Evolutionary conservation across 805 yeast species (phyloP).

Genomic region (Saccharomycopsis synnaedendra): DNA sequence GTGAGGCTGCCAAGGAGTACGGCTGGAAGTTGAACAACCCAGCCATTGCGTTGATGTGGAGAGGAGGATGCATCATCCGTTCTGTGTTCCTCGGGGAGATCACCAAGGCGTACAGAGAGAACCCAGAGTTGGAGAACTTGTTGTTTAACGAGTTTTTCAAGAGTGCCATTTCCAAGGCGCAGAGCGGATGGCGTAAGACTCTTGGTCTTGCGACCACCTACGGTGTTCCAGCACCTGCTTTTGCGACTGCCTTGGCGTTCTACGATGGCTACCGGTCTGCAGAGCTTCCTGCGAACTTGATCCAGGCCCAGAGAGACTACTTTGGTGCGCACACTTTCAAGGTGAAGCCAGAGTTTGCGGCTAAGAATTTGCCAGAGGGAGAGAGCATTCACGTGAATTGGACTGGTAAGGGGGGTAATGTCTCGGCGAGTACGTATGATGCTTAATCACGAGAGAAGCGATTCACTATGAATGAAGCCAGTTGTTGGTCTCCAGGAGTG

Average conservation of each 20-base stretch:
- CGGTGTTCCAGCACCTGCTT: conserved; percentile 98
- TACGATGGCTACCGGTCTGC: conserved; percentile 98
- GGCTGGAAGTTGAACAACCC: conserved; percentile 97
- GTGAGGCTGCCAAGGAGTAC: conserved; percentile 96
- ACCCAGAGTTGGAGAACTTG: conserved; percentile 90
- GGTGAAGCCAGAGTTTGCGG: conserved; percentile 80
- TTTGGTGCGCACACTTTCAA: conserved; percentile 99
- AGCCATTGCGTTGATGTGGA: conserved; percentile 98
- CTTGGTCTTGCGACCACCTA: conserved; percentile 63
- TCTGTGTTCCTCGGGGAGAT: conserved; percentile 96
- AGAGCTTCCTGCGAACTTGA: conserved; percentile 90
- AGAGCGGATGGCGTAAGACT: conserved; percentile 89
- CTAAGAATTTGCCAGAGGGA: conserved; percentile 65
- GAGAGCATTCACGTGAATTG: conserved; percentile 92
- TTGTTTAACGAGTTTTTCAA: conserved; percentile 92
- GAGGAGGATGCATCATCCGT: conserved; percentile 99
- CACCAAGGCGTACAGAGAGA: conserved; percentile 89
- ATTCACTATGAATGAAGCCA: too few relatives aligned
- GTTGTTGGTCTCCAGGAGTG: too few relatives aligned
- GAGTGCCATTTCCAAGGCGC: conserved; percentile 86
- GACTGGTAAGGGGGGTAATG: conserved; percentile 99
- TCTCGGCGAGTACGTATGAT: conserved; percentile 87
- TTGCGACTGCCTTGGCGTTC: conserved; percentile 92
- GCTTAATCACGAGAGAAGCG: conserved; percentile 39
- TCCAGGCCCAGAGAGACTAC: conserved; percentile 99